Evolutionary conservation across 306 rosid species (phyloP).

Genomic region (Acacia acuminata): DNA sequence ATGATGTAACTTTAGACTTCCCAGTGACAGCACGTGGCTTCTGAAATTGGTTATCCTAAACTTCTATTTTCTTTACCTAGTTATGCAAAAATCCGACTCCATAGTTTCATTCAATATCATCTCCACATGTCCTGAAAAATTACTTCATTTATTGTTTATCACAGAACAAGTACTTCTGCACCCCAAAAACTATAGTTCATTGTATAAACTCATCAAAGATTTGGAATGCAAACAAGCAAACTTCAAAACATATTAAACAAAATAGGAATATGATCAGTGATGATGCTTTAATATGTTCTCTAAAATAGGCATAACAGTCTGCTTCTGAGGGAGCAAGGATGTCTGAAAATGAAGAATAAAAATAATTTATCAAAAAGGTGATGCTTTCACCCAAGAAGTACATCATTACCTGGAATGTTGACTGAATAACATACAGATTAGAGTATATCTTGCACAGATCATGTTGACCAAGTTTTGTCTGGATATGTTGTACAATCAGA

Average conservation of each 20-base stretch:
- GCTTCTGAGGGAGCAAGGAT: neutral
- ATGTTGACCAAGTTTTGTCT: constrained; percentile 94
- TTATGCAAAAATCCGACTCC: neutral
- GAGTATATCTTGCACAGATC: constrained; percentile 94
- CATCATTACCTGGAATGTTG: constrained; percentile 87
- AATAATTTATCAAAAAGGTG: neutral
- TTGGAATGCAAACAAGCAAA: neutral
- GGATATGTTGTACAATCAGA: constrained; percentile 94
- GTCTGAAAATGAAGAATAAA: neutral
- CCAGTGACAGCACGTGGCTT: neutral
- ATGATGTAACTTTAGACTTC: neutral
- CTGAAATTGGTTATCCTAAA: neutral
- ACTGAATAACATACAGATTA: constrained; percentile 83
- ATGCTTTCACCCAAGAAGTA: neutral
- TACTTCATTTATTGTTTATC: neutral
- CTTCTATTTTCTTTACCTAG: neutral
- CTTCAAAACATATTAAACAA: neutral
- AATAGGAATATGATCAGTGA: neutral
- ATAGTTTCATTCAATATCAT: neutral
- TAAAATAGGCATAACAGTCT: neutral
- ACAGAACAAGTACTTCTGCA: neutral
- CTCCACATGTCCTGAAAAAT: neutral
- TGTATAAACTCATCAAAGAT: neutral
- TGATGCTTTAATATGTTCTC: neutral
- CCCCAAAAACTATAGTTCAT: neutral